phyloP scores from a whole-genome alignment of 129 eudicot genomes.

The Ambrosia trifida region DNA sequence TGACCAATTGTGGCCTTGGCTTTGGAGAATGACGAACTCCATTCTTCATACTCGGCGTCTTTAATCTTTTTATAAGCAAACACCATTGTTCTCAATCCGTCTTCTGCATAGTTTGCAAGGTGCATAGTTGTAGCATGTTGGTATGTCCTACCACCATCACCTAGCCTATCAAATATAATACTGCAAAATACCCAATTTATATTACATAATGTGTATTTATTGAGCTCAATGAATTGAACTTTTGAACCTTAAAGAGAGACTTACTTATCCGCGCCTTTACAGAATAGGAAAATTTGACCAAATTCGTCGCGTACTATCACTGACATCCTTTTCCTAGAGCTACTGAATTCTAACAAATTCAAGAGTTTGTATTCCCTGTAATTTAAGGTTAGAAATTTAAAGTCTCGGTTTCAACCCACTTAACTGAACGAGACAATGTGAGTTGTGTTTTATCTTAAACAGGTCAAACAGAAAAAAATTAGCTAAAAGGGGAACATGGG shows the following conservation, averaged over 20 bases:
- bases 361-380: constrained; percentile 56
- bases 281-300: constrained; percentile 47
- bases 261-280: constrained; percentile 64
- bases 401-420: not conserved
- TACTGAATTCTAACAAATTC: constrained; percentile 55
- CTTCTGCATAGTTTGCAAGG: constrained; percentile 58
- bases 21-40: constrained; percentile 46
- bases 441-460: constrained; percentile 2
- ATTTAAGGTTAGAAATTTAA: not conserved
- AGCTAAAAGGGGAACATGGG: not conserved
- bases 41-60: constrained; percentile 41
- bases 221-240: not conserved
- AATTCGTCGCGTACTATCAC: constrained; percentile 51
- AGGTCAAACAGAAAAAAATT: not conserved
- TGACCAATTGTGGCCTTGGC: constrained; percentile 52
- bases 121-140: constrained; percentile 59
- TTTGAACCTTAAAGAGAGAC: constrained; percentile 12
- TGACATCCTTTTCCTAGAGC: constrained; percentile 60
- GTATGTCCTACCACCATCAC: constrained; percentile 57
- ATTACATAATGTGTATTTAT: not conserved
- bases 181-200: constrained; percentile 34
- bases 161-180: constrained; percentile 49
- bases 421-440: not conserved
- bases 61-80: constrained; percentile 48
- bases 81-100: constrained; percentile 55